Conservation (phyloP, 2,329 filamentous ascomycete species). For the Cladosporium oxysporum region DNA sequence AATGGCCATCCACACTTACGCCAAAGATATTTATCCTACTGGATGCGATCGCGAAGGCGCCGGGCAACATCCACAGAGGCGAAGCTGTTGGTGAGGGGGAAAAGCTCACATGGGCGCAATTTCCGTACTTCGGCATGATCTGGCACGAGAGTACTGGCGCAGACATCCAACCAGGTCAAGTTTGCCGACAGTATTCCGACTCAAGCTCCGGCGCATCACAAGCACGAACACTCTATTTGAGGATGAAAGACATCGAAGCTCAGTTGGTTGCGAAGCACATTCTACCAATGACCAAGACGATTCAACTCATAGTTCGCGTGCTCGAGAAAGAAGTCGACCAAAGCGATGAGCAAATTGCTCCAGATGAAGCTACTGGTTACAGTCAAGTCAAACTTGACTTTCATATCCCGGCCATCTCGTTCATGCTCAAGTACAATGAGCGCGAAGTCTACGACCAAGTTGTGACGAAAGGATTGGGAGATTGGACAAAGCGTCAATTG, state of each 20-base stretch:
- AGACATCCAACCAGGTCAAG: not conserved
- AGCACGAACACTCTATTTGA: not conserved
- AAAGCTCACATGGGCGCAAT: not conserved
- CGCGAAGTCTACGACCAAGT: not conserved
- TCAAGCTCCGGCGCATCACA: not conserved
- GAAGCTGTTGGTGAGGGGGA: not conserved
- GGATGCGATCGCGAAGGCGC: not conserved
- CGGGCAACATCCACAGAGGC: not conserved
- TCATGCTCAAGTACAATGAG: not conserved
- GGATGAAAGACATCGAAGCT: not conserved
- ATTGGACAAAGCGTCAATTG: conserved; percentile 2
- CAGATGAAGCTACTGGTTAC: not conserved
- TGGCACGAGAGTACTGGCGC: not conserved
- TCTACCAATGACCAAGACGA: not conserved
- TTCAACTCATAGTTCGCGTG: not conserved
- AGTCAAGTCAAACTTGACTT: not conserved
- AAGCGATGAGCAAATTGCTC: not conserved
- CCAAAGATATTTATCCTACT: not conserved
- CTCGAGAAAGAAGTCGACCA: not conserved
- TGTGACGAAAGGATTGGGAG: not conserved
- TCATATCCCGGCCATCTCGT: not conserved
- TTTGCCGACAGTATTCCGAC: not conserved
- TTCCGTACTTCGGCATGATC: not conserved
- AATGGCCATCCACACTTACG: not conserved
- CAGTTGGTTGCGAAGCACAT: not conserved